Evolutionary conservation across 2,329 filamentous ascomycete genomes (phyloP).

Genomic region (Colletotrichum sp.): DNA sequence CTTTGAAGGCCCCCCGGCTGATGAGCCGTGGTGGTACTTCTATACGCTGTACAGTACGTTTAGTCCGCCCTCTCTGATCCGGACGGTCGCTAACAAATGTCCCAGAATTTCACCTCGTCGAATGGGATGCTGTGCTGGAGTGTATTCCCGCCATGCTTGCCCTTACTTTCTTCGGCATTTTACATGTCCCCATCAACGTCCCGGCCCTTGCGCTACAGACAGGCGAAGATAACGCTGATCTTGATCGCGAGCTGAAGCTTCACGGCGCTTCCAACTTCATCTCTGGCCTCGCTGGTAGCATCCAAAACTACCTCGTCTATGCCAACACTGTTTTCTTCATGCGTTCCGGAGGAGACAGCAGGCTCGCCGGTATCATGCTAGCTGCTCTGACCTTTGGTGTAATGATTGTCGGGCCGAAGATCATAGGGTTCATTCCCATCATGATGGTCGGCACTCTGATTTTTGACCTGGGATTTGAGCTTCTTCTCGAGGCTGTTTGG

Average conservation of each 20-base stretch:
- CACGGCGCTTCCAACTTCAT: constrained; percentile 93
- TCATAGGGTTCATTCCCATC: constrained; percentile 94
- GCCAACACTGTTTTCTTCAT: constrained; percentile 98
- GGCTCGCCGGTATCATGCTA: constrained; percentile 84
- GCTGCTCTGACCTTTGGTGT: constrained; percentile 81
- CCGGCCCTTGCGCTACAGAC: constrained; percentile 89
- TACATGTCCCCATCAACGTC: constrained; percentile 98
- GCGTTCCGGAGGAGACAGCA: constrained; percentile 84
- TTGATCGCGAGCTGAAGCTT: constrained; percentile 89
- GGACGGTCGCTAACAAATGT: constrained; percentile 23
- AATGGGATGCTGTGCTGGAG: constrained; percentile 83
- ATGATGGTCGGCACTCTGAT: constrained; percentile 97
- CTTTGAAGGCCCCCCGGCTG: constrained; percentile 82
- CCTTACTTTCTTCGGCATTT: constrained; percentile 93
- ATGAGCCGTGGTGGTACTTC: constrained; percentile 96
- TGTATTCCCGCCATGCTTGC: constrained; percentile 95
- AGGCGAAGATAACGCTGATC: constrained; percentile 88
- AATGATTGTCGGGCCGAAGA: constrained; percentile 82
- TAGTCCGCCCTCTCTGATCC: neutral
- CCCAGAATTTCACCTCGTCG: constrained; percentile 78
- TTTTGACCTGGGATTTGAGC: constrained; percentile 91
- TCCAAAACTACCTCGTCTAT: constrained; percentile 97
- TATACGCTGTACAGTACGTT: constrained; percentile 89
- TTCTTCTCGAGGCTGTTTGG: constrained; percentile 87
- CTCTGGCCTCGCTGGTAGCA: constrained; percentile 85